Base-by-base conservation (phyloP, 2,329 filamentous ascomycete species). In the Diaporthe velutina region DNA sequence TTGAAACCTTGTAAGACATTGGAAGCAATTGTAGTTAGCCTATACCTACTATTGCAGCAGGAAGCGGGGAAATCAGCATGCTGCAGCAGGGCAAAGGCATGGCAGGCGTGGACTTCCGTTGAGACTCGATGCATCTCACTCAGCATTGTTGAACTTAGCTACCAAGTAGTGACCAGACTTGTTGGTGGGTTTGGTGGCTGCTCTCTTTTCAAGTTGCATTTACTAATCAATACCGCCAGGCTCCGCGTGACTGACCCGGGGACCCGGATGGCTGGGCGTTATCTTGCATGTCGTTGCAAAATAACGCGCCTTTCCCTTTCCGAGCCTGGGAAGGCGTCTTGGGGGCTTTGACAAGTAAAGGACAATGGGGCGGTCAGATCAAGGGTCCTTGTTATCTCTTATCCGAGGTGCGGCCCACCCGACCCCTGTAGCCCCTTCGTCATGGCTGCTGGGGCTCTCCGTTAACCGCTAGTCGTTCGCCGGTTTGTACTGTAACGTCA, bases 401-500 rank as follows among this genome's bases (percentile, higher is more conserved):
- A 68, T 68, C 64, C 64, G 48, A 52, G 30, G 61, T 38, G 45
- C 45, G 28, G 64, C 64, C 64, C 35, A 38, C 35, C 35, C 35
- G 45, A 50, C 48, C 64, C 64, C 48, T 54, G 48, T 19, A 3
- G 15, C 33, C 12, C 33, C 15, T 68, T 38, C 64, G 64, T 68
- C 48, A 68, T 68, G 48, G 64, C 48, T 50, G 64, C 48, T 50
- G 19, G n/a, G 8, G 15, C 33, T 28, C 64, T 28, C 64, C 64
- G 64, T 68, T 54, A 52, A 15, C 48, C 48, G n/a, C 48, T 52
- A 33, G 38, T 48, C 64, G 64, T 28, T 22, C 45, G 48, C 64
- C 48, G 48, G 64, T n/a, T 40, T 68, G 48, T 67, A 22, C 64
- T 68, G 64, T 54, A 68, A 68, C 64, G 64, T 54, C 64, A 68